Conservation (phyloP, 1,284 basidiomycete genomes). For the Cryptococcus jaspeensis region DNA sequence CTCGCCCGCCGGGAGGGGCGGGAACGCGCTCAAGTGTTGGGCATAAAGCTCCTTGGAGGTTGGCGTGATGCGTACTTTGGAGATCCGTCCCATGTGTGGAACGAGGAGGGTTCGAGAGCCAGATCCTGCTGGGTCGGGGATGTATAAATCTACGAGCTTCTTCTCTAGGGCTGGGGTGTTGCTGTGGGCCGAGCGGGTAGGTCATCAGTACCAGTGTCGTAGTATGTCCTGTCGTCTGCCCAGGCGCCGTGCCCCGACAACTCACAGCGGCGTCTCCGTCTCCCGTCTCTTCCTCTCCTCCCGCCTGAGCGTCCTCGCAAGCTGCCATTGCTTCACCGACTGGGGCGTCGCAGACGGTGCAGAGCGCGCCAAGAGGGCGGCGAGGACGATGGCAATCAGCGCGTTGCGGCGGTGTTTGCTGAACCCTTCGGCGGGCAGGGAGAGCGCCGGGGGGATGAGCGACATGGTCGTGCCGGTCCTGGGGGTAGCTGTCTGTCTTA, state of each 20-base stretch:
- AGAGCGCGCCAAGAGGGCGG: conserved; percentile 26
- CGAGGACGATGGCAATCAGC: conserved; percentile 1
- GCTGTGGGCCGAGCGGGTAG: conserved; percentile 15
- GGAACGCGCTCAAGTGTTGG: conserved; percentile 34
- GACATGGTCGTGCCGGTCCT: neutral
- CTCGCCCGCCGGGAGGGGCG: conserved; percentile 45
- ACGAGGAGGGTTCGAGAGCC: conserved; percentile 66
- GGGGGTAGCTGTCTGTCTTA: neutral
- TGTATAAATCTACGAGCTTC: conserved; percentile 52
- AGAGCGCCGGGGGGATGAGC: neutral
- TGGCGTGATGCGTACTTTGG: conserved; percentile 58
- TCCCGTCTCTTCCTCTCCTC: conserved; percentile 39
- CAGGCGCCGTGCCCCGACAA: no score
- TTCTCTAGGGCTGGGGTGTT: conserved; percentile 51
- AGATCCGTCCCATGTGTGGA: conserved; percentile 62
- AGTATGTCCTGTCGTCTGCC: neutral
- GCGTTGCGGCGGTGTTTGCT: neutral
- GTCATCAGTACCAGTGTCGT: neutral
- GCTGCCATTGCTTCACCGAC: conserved; percentile 33
- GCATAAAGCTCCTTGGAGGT: conserved; percentile 33
- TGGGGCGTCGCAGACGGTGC: conserved; percentile 10
- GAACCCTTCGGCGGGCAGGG: neutral
- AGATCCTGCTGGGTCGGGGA: conserved; percentile 36
- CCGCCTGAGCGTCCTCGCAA: conserved; percentile 15
- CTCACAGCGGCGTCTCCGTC: conserved; percentile 47